phyloP scores from a whole-genome alignment of 2,329 filamentous ascomycete genomes.

The Fusarium robinianum region DNA sequence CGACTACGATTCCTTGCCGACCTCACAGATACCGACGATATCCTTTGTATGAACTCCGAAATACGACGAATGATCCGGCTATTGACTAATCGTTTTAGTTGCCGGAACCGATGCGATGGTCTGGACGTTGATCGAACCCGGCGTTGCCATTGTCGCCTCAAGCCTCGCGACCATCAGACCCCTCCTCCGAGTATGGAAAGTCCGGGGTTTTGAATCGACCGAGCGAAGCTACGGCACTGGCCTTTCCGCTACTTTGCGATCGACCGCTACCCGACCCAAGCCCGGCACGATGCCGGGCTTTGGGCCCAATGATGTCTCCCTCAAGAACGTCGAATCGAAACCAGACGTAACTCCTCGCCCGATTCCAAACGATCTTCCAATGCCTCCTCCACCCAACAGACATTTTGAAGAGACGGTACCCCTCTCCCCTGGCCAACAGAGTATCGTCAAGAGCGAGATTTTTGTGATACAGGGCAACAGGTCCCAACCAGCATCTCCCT shows the following conservation, averaged over 20 bases:
- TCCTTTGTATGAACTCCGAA: conserved; percentile 48
- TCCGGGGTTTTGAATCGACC: conserved; percentile 53
- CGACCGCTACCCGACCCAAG: conserved; percentile 26
- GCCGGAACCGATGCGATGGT: conserved; percentile 57
- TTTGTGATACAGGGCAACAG: conserved; percentile 43
- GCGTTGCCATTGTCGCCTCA: conserved; percentile 58
- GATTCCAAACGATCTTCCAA: conserved; percentile 13
- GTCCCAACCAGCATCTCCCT: conserved; percentile 26
- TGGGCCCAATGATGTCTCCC: conserved; percentile 45
- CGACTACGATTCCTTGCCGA: conserved; percentile 54
- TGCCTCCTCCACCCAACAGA: conserved; percentile 30
- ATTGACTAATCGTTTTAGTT: conserved; percentile 40
- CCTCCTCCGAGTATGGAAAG: conserved; percentile 53
- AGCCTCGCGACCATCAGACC: conserved; percentile 60
- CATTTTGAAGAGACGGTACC: conserved; percentile 18
- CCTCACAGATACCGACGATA: conserved; percentile 50
- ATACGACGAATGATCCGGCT: neutral
- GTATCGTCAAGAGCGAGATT: conserved; percentile 42
- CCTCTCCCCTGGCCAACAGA: conserved; percentile 24
- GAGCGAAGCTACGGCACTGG: conserved; percentile 42
- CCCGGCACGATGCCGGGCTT: conserved; percentile 30
- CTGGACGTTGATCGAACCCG: conserved; percentile 62
- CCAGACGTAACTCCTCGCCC: conserved; percentile 10
- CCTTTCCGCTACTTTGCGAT: conserved; percentile 35
- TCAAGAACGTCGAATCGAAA: conserved; percentile 36